Conservation (phyloP, 345 rosid species). For the Citrus maxima region DNA sequence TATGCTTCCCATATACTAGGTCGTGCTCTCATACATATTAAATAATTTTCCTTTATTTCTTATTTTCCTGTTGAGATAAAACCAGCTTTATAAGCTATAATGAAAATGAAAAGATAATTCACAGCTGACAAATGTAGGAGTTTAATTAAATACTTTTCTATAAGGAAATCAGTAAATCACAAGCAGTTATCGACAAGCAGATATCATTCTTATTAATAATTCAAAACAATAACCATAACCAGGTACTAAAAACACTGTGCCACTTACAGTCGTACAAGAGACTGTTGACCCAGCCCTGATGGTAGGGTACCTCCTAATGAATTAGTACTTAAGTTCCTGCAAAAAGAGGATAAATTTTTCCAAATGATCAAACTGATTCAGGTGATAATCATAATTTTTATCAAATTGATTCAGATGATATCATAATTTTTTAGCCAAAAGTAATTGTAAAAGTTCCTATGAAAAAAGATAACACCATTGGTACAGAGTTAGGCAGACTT, state of each 20-base stretch:
- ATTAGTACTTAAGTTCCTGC: slow-evolving; percentile 86
- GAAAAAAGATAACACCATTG: background rate
- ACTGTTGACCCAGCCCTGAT: slow-evolving; percentile 66
- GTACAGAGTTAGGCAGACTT: background rate
- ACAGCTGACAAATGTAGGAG: background rate
- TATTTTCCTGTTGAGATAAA: background rate
- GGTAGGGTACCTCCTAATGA: slow-evolving; percentile 73
- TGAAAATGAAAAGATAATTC: background rate
- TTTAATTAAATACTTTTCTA: background rate
- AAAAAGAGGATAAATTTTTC: slow-evolving; percentile 9
- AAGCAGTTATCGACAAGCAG: background rate
- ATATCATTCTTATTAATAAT: background rate
- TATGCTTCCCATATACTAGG: background rate
- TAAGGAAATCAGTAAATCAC: background rate
- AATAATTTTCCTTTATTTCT: background rate
- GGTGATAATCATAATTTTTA: background rate
- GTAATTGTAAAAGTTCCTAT: background rate
- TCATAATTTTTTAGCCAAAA: background rate
- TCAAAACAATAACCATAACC: background rate
- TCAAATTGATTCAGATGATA: background rate
- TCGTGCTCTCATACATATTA: background rate
- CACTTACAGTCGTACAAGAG: slow-evolving; percentile 77
- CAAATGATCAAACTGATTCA: background rate
- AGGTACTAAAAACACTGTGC: background rate
- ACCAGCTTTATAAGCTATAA: background rate